Evolutionary conservation across 2,329 filamentous ascomycete genomes (phyloP).

Genomic region (Ceratocystis albifundus): DNA sequence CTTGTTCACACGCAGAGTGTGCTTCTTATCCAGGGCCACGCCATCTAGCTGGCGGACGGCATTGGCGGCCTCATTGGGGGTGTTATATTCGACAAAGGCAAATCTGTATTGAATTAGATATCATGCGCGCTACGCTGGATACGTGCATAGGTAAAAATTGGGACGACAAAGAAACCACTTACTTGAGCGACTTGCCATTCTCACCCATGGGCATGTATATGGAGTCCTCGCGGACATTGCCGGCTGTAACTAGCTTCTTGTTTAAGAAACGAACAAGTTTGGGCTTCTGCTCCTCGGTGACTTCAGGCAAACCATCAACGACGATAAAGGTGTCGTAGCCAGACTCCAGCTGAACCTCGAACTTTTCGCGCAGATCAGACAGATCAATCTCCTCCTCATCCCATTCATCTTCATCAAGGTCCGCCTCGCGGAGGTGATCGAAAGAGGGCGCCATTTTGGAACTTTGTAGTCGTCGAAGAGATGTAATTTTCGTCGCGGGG

Average conservation of each 20-base stretch:
- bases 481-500: slow-evolving; percentile 16
- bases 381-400: slow-evolving; percentile 93
- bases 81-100: slow-evolving; percentile 93
- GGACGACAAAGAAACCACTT: slow-evolving; percentile 30
- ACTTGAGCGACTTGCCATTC: slow-evolving; percentile 77
- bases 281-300: slow-evolving; percentile 79
- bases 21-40: slow-evolving; percentile 87
- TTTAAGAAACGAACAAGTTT: slow-evolving; percentile 95
- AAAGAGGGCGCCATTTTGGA: slow-evolving; percentile 85
- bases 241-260: slow-evolving; percentile 80
- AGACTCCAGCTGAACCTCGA: slow-evolving; percentile 90
- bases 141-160: background rate
- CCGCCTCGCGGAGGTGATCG: slow-evolving; percentile 81
- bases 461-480: slow-evolving; percentile 17
- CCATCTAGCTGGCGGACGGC: slow-evolving; percentile 82
- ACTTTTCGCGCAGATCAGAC: slow-evolving; percentile 85
- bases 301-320: slow-evolving; percentile 81
- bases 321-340: slow-evolving; percentile 95
- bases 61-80: slow-evolving; percentile 75
- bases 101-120: slow-evolving; percentile 48
- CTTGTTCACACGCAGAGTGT: slow-evolving; percentile 93
- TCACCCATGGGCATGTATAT: slow-evolving; percentile 92
- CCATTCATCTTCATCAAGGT: slow-evolving; percentile 72
- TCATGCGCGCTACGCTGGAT: background rate
- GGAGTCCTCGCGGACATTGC: slow-evolving; percentile 72